Conservation (phyloP, 139 green algal species). For the Chlorella sp. region DNA sequence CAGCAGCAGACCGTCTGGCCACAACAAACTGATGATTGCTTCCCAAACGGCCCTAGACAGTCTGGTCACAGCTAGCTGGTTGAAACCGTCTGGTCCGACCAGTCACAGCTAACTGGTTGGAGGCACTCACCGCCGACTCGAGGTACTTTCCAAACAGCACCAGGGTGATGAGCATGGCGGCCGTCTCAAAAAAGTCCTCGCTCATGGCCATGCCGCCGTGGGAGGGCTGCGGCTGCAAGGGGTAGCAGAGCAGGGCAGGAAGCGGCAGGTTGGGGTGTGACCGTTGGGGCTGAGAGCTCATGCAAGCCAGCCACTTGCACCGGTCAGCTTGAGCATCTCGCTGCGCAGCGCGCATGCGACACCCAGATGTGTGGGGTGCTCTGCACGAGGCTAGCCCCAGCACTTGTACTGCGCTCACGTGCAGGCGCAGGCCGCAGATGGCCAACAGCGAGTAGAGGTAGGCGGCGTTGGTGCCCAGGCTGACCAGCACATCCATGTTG, state of each 20-base stretch:
- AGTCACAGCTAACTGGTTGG: no score
- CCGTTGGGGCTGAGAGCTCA: no score
- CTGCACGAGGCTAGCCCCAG: not conserved
- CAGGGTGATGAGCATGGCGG: slow-evolving; percentile 97
- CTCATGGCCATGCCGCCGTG: slow-evolving; percentile 23
- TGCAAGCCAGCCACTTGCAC: no score
- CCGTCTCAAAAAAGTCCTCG: slow-evolving; percentile 98
- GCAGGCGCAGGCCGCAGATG: slow-evolving; percentile 76
- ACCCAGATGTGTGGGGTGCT: not conserved
- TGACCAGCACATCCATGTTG: slow-evolving; percentile 99
- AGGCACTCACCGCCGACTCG: slow-evolving; percentile 34
- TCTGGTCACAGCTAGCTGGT: no score
- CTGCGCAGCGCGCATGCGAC: no score
- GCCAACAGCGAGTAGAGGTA: slow-evolving; percentile 92
- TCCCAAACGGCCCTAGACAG: no score
- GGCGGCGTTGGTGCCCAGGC: slow-evolving; percentile 91
- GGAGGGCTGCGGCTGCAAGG: not conserved
- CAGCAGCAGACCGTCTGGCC: no score
- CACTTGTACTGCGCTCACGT: slow-evolving; percentile 1
- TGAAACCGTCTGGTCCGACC: no score
- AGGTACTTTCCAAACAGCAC: slow-evolving; percentile 87
- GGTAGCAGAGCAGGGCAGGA: not conserved
- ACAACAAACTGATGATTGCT: no score
- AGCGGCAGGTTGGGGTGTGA: not conserved
- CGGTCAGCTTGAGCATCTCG: no score